Percentiles rank a stretch among this genome's conserved stretches.
phyloP scores from a whole-genome alignment of 2,329 filamentous ascomycete species.

The Pseudovirgaria hyperparasitica region DNA sequence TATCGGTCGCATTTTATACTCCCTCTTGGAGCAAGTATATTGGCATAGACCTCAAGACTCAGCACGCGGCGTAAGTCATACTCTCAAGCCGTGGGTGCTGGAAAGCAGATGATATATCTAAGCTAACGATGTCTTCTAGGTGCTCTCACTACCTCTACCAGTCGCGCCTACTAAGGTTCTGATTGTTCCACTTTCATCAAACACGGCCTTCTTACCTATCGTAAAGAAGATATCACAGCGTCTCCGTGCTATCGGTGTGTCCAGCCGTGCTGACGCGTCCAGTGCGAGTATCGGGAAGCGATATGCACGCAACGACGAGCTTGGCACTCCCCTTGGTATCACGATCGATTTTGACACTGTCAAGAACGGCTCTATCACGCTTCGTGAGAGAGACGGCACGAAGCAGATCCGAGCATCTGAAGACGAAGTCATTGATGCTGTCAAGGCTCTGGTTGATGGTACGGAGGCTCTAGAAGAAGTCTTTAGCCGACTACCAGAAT shows the following conservation, averaged over 20 bases:
- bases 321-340: slow-evolving; percentile 86
- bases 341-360: slow-evolving; percentile 94
- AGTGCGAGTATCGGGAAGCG: slow-evolving; percentile 84
- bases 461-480: slow-evolving; percentile 59
- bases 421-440: slow-evolving; percentile 64
- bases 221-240: slow-evolving; percentile 55
- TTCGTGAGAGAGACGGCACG: slow-evolving; percentile 82
- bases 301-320: slow-evolving; percentile 79
- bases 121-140: too few species aligned
- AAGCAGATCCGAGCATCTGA: slow-evolving; percentile 78
- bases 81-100: not conserved
- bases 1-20: slow-evolving; percentile 81
- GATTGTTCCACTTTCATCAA: slow-evolving; percentile 68
- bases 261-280: slow-evolving; percentile 71
- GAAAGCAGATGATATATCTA: too few species aligned
- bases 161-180: slow-evolving; percentile 83
- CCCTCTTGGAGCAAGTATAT: slow-evolving; percentile 78
- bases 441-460: slow-evolving; percentile 50
- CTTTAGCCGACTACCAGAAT: slow-evolving; percentile 65
- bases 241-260: slow-evolving; percentile 60
- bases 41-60: slow-evolving; percentile 73
- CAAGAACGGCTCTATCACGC: slow-evolving; percentile 73
- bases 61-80: slow-evolving; percentile 60
- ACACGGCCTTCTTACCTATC: slow-evolving; percentile 60
- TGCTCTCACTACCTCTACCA: slow-evolving; percentile 56